Percentiles rank a stretch among this genome's conserved stretches.
phyloP scores from a whole-genome alignment of 176 grass and related monocot genomes.

The Eleusine indica region DNA sequence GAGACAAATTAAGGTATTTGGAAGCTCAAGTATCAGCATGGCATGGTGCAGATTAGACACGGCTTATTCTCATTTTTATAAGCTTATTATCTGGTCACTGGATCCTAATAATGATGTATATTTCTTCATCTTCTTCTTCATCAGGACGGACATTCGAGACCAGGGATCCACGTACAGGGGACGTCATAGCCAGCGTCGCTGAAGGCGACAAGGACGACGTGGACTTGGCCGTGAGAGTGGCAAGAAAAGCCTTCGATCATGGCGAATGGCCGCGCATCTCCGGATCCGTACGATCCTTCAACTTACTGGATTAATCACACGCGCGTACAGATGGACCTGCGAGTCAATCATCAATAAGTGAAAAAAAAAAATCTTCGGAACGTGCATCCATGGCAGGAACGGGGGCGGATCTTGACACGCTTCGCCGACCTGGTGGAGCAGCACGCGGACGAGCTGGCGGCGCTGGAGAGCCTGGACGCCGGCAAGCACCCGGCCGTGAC shows the following conservation, averaged over 20 bases:
- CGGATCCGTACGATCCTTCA: slow-evolving; percentile 48
- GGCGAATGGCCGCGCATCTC: slow-evolving; percentile 80
- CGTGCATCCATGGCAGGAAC: slow-evolving; percentile 37
- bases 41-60: neutral
- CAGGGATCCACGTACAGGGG: slow-evolving; percentile 67
- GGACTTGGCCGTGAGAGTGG: slow-evolving; percentile 58
- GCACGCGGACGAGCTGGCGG: slow-evolving; percentile 51
- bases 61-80: neutral
- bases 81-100: neutral
- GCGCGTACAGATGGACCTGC: too few relatives aligned
- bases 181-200: slow-evolving; percentile 53
- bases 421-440: slow-evolving; percentile 60
- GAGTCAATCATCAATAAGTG: neutral
- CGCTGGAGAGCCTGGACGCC: slow-evolving; percentile 61
- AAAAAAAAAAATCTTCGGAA: neutral
- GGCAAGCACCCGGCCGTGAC: slow-evolving; percentile 51
- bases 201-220: slow-evolving; percentile 73
- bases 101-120: neutral
- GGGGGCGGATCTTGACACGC: slow-evolving; percentile 54
- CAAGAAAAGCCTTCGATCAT: slow-evolving; percentile 69
- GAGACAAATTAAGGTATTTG: neutral
- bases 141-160: slow-evolving; percentile 66
- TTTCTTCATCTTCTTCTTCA: neutral
- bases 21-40: neutral
- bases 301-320: neutral